Conservation (phyloP, 2,329 filamentous ascomycete genomes). For the Diaporthe sp. region DNA sequence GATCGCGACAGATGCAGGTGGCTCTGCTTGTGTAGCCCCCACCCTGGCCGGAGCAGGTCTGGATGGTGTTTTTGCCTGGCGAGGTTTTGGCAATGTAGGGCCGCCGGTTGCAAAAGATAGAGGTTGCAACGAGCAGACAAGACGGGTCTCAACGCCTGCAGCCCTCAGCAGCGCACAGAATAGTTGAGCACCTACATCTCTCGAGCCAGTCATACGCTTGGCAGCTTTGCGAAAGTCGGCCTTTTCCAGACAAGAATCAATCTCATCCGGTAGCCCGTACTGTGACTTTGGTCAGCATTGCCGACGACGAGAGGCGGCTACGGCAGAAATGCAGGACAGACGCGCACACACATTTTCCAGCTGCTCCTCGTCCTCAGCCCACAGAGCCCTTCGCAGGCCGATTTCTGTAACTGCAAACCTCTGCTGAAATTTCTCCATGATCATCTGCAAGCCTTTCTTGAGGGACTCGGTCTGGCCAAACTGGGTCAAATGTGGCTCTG, state of each 20-base stretch:
- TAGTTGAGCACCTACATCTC: slow-evolving; percentile 89
- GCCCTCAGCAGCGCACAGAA: slow-evolving; percentile 88
- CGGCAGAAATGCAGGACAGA: slow-evolving; percentile 25
- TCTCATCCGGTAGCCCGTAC: slow-evolving; percentile 69
- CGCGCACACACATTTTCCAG: slow-evolving; percentile 62
- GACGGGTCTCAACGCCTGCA: slow-evolving; percentile 81
- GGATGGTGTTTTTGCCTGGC: slow-evolving; percentile 43
- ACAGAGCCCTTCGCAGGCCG: slow-evolving; percentile 77
- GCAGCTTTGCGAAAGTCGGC: slow-evolving; percentile 80
- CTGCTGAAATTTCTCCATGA: slow-evolving; percentile 72
- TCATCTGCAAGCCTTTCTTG: slow-evolving; percentile 80
- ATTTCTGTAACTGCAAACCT: slow-evolving; percentile 78
- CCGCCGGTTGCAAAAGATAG: slow-evolving; percentile 73
- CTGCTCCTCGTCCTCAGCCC: slow-evolving; percentile 76
- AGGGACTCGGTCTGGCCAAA: slow-evolving; percentile 82
- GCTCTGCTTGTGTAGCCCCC: slow-evolving; percentile 33
- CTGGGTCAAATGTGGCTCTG: slow-evolving; percentile 74
- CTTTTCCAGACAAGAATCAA: slow-evolving; percentile 76
- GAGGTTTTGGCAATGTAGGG: slow-evolving; percentile 58
- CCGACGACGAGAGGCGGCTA: neutral
- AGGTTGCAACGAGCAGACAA: slow-evolving; percentile 91
- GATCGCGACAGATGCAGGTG: slow-evolving; percentile 41
- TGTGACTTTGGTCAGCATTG: slow-evolving; percentile 44
- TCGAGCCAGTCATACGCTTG: slow-evolving; percentile 77
- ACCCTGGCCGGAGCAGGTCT: slow-evolving; percentile 37